Evolutionary conservation across 108 stramenopile genomes (phyloP).

Genomic region (Fistulifera pelliculosa): DNA sequence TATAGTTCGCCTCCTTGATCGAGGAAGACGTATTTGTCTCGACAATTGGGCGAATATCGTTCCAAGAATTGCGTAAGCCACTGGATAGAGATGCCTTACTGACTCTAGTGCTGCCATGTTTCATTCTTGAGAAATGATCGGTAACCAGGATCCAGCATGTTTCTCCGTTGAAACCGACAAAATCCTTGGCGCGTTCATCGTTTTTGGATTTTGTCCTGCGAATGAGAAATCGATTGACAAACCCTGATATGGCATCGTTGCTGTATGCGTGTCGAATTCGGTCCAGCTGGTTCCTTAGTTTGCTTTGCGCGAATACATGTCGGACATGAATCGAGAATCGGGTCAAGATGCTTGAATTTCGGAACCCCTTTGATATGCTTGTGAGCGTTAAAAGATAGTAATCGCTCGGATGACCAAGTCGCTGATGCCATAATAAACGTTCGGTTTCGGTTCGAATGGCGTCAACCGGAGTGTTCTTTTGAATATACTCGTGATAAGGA

Average conservation of each 20-base stretch:
- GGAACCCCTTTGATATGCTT: too few species aligned
- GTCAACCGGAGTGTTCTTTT: too few species aligned
- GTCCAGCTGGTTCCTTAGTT: slow-evolving; percentile 16
- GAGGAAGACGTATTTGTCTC: slow-evolving; percentile 13
- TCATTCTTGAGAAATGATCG: slow-evolving; percentile 17
- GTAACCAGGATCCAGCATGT: slow-evolving; percentile 15
- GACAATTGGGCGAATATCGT: neutral
- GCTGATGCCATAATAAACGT: too few species aligned
- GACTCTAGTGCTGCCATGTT: slow-evolving; percentile 4
- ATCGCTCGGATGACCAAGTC: too few species aligned
- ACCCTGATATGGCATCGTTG: slow-evolving; percentile 7
- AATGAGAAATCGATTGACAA: slow-evolving; percentile 8
- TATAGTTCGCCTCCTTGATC: slow-evolving; percentile 24
- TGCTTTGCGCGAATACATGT: slow-evolving; percentile 23
- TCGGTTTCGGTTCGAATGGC: too few species aligned
- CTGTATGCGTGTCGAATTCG: slow-evolving; percentile 2
- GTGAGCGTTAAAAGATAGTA: too few species aligned
- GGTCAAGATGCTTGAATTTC: too few species aligned
- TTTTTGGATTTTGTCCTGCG: slow-evolving; percentile 4
- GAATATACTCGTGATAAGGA: too few species aligned
- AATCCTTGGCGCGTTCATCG: slow-evolving; percentile 6
- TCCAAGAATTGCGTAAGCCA: neutral
- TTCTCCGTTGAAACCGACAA: slow-evolving; percentile 15
- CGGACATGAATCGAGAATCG: slow-evolving; percentile 17
- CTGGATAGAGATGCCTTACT: slow-evolving; percentile 11